These are phyloP conservation scores for Leucoagaricus sp. DNA, from an alignment of 1,284 basidiomycete genomes.

Conservation along the genomic window DNA sequence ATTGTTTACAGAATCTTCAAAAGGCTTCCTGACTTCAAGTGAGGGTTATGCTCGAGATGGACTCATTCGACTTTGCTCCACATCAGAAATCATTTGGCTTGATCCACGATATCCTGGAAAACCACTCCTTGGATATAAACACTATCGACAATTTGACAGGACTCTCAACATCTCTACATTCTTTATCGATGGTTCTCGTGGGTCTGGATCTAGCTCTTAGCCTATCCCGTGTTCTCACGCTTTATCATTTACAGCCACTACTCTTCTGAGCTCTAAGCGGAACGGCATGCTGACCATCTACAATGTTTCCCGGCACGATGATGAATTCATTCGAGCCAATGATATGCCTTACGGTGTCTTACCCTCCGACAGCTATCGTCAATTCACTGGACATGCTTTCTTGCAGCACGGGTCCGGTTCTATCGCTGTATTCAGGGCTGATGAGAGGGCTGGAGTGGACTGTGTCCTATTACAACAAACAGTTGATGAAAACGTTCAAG, in stretches of 20 bases:
- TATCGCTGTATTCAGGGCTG: constrained; percentile 41
- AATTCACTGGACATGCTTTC: constrained; percentile 43
- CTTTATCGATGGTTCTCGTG: constrained; percentile 21
- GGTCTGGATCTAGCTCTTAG: neutral
- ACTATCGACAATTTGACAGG: constrained; percentile 61
- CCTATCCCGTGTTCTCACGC: neutral
- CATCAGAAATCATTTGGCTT: constrained; percentile 64
- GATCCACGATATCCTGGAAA: constrained; percentile 56
- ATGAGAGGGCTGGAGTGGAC: constrained; percentile 47
- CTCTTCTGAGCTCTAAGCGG: constrained; percentile 56
- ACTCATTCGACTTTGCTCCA: constrained; percentile 56
- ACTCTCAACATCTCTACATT: constrained; percentile 46
- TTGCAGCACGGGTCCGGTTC: constrained; percentile 36
- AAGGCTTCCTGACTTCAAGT: constrained; percentile 52
- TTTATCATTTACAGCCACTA: constrained; percentile 20
- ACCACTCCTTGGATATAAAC: constrained; percentile 62
- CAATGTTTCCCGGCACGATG: constrained; percentile 48
- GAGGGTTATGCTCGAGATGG: constrained; percentile 44
- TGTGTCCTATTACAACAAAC: constrained; percentile 38
- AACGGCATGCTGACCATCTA: constrained; percentile 64
- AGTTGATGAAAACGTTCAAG: neutral
- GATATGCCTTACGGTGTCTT: constrained; percentile 48
- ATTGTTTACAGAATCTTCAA: constrained; percentile 31
- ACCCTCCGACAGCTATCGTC: constrained; percentile 29
- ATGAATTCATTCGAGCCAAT: constrained; percentile 44